Evolutionary conservation across 2,329 filamentous ascomycete genomes (phyloP), one percentile per base, ranked within the genome.

Genomic region (Ophiostoma ulmi): DNA sequence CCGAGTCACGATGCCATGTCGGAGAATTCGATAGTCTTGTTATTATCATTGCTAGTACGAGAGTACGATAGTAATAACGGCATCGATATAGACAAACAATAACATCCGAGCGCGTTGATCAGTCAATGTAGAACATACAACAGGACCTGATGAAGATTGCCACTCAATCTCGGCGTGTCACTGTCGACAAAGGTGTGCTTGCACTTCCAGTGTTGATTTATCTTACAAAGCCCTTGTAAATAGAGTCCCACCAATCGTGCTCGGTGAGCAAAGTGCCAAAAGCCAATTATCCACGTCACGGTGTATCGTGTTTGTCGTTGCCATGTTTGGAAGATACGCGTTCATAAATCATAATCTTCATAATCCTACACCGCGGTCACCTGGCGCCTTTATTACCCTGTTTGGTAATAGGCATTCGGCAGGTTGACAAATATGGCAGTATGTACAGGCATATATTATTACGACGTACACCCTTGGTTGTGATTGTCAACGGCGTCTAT

Each of bases 241-340:
- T 31, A 31, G 31, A 26, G 52, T 26, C 22, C 52, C 52, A 58
- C 52, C n/a, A 13, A 31, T 58, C 22, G 52, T 58, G n/a, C n/a
- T 58, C 52, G 52, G 52, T 58, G 52, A 58, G 52, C 52, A 58
- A 58, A 58, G 52, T 58, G n/a, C n/a, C 52, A 58, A 58, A 58
- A 26, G 52, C 52, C 44, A 48, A 6, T 48, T 48, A 48, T 48
- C 44, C n/a, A 48, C 7, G 44, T 48, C 44, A 20, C 44, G n/a
- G 17, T 48, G 44, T 48, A 48, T 48, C 44, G 44, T 48, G 44
- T 48, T 7, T 48, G 17, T 48, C 38, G 44, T 48, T 48, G 44
- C 17, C 44, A 48, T 48, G 44, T 48, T 48, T 48, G 44, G 17
- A 14, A 44, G 44, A 20, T n/a, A 48, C 44, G 17, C 17, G 17